Evolutionary conservation across 2,329 filamentous ascomycete genomes (phyloP).

Genomic region (Lasiodiplodia hormozganensis): DNA sequence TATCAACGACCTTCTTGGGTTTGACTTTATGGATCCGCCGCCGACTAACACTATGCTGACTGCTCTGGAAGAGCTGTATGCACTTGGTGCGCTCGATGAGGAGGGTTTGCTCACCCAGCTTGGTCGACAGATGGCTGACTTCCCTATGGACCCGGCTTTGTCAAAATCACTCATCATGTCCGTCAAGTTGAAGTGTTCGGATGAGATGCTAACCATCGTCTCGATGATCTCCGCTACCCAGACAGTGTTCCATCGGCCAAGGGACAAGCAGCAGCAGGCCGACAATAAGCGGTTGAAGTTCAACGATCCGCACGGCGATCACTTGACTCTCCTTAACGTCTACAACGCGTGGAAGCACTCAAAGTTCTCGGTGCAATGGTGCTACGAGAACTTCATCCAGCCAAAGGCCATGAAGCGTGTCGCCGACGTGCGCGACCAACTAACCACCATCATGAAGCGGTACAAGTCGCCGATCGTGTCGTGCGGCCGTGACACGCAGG

Average conservation of each 20-base stretch:
- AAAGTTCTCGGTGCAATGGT: conserved; percentile 86
- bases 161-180: conserved; percentile 90
- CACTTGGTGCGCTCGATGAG: conserved; percentile 88
- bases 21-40: conserved; percentile 99
- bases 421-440: conserved; percentile 89
- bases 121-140: conserved; percentile 97
- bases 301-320: conserved; percentile 92
- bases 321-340: conserved; percentile 92
- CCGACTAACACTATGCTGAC: conserved; percentile 98
- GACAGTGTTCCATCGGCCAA: conserved; percentile 91
- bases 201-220: conserved; percentile 93
- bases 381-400: conserved; percentile 97
- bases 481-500: conserved; percentile 85
- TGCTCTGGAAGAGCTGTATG: conserved; percentile 93
- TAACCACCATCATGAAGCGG: conserved; percentile 91
- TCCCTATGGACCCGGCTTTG: conserved; percentile 94
- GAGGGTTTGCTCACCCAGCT: conserved; percentile 91
- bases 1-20: conserved; percentile 95
- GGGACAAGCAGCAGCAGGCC: conserved; percentile 95
- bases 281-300: conserved; percentile 99
- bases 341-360: conserved; percentile 96
- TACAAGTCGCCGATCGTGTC: conserved; percentile 83
- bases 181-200: conserved; percentile 86
- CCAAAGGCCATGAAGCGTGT: conserved; percentile 86
- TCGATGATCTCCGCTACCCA: conserved; percentile 85